A percentile compares a stretch with the other conserved stretches of the same genome.
Conservation (phyloP, 176 grass and related monocot genomes). For the Aegilops umbellulata region DNA sequence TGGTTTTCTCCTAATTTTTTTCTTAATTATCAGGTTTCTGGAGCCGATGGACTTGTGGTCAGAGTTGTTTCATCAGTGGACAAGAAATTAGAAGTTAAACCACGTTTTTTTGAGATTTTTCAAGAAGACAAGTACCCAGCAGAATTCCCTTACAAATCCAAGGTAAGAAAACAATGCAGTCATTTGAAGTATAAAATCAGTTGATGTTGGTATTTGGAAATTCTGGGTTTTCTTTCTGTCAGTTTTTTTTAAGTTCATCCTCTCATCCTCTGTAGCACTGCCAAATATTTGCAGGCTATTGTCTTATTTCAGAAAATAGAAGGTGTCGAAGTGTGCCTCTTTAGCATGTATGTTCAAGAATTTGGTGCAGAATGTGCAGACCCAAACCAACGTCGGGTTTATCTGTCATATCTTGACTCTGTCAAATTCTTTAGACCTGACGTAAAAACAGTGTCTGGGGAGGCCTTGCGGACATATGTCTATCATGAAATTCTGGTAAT, state of each 20-base stretch:
- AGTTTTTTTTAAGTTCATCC: slow-evolving; percentile 15
- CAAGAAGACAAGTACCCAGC: slow-evolving; percentile 73
- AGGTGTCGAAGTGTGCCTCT: slow-evolving; percentile 92
- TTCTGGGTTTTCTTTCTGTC: not conserved
- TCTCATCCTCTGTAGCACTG: not conserved
- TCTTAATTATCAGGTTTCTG: slow-evolving; percentile 59
- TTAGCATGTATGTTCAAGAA: slow-evolving; percentile 98
- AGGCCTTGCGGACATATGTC: slow-evolving; percentile 85
- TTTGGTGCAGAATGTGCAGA: slow-evolving; percentile 78
- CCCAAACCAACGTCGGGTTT: slow-evolving; percentile 85
- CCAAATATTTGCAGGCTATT: slow-evolving; percentile 58
- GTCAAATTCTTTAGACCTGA: slow-evolving; percentile 96
- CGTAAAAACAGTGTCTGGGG: slow-evolving; percentile 66
- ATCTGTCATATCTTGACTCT: slow-evolving; percentile 93
- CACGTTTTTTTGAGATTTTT: slow-evolving; percentile 78
- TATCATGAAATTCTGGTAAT: slow-evolving; percentile 99
- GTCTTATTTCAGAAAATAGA: slow-evolving; percentile 97
- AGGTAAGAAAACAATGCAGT: slow-evolving; percentile 43
- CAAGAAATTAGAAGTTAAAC: slow-evolving; percentile 90
- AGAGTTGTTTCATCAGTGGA: slow-evolving; percentile 99
- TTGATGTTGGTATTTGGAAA: slow-evolving; percentile 8
- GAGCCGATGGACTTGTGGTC: slow-evolving; percentile 80
- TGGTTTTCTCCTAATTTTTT: slow-evolving; percentile 24
- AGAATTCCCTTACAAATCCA: slow-evolving; percentile 96
- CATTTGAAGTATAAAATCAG: slow-evolving; percentile 17